Base-by-base conservation (phyloP, 1,284 basidiomycete genomes). In the Pterulicium gracile region DNA sequence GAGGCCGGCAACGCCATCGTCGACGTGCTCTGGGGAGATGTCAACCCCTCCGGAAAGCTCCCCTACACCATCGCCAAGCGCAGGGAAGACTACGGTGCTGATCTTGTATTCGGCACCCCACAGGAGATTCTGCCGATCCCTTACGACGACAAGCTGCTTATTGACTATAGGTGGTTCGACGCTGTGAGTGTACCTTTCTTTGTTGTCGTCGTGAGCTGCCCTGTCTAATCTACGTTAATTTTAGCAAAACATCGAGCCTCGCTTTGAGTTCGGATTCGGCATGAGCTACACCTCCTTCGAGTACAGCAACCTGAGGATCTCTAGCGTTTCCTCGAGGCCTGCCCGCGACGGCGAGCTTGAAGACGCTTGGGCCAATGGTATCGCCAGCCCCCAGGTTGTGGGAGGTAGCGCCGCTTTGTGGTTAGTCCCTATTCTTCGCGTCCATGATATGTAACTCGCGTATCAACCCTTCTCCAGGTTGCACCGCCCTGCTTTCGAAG, bases 241-340 rank as follows among this genome's bases (percentile, higher is more conserved):
- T 19, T 36, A 72, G 68, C 61, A 66, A 55, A 69, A 74, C 48
- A 77, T 83, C 50, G 65, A 67, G 15, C 79, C 79, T 24, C 75
- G 79, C 24, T 83, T 72, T 59, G 81, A 84, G 56, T 93, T 92
- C 58, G 90, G 90, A 0, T 90, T 79, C 59, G 90, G 90, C 0
- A 62, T 94, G 54, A 87, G 81, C 49, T 95, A 94, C 67, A 85
- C 91, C 24, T 73, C 64, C 0, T 96, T 94, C 61, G 63, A 72
- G 23, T 88, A 87, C 58, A 73, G 68, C 20, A 61, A 70, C 17
- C 61, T 91, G 3, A 51, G 60, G 0, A 62, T 85, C 22, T 57
- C 53, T 3, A 61, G 61, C 43, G 55, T 83, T 4, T 23, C 34
- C 1, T 50, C 21, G 48, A 58, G 51, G 36, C 62, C 63, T 17